A percentile compares a stretch with the other conserved stretches of the same genome.
These are phyloP conservation scores for Akanthomyces muscarius DNA, from an alignment of 2,329 filamentous ascomycete species.

Conservation along the genomic window DNA sequence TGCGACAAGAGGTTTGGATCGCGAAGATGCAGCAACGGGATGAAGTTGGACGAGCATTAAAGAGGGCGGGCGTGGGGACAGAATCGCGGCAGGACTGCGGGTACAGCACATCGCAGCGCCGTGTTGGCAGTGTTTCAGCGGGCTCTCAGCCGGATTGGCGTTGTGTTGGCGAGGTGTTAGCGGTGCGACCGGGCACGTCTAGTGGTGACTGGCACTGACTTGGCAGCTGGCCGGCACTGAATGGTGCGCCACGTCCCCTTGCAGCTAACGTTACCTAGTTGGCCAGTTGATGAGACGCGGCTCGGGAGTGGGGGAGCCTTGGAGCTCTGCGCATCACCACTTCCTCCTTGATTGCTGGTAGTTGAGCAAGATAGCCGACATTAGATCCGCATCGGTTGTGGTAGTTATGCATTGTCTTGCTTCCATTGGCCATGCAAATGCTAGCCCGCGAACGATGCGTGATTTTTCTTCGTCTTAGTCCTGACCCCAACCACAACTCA, in stretches of 20 bases:
- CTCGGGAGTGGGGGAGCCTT: neutral
- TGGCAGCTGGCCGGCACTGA: no score
- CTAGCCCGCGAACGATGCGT: no score
- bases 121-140: conserved; percentile 1
- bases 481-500: no score
- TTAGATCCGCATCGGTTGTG: neutral
- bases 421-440: neutral
- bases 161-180: conserved; percentile 1
- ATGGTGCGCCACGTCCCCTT: neutral
- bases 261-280: neutral
- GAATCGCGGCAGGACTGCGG: conserved; percentile 3
- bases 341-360: neutral
- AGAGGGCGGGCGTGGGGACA: conserved; percentile 1
- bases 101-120: neutral
- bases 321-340: neutral
- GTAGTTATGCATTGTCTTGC: neutral
- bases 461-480: neutral
- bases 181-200: neutral
- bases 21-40: conserved; percentile 1
- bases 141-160: neutral
- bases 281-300: neutral
- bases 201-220: neutral
- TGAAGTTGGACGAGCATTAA: conserved; percentile 6
- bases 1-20: neutral
- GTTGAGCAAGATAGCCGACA: no score